Conservation (phyloP, 768 basidiomycete species). For the Cystofilobasidium bisporidii region DNA sequence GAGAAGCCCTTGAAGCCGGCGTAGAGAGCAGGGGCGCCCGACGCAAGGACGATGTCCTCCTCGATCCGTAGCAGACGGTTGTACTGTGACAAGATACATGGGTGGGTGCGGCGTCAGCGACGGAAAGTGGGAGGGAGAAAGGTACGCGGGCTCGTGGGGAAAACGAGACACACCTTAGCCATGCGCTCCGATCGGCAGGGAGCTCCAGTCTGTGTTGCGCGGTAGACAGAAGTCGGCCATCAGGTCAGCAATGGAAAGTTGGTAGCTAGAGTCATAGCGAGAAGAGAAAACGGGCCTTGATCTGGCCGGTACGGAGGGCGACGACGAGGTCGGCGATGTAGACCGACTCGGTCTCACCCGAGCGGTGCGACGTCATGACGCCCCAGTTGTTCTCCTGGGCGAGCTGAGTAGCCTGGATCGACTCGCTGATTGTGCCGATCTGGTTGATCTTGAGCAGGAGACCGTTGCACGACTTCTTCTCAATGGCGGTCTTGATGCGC, state of each 20-base stretch:
- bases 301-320: slow-evolving; percentile 51
- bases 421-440: slow-evolving; percentile 96
- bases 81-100: slow-evolving; percentile 28
- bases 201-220: slow-evolving; percentile 81
- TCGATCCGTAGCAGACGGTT: slow-evolving; percentile 41
- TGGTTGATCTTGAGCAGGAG: slow-evolving; percentile 73
- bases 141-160: background rate
- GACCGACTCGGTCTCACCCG: slow-evolving; percentile 75
- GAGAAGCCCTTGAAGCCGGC: slow-evolving; percentile 74
- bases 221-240: slow-evolving; percentile 46
- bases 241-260: slow-evolving; percentile 43
- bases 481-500: slow-evolving; percentile 95
- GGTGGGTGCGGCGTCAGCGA: background rate
- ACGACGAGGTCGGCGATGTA: slow-evolving; percentile 92
- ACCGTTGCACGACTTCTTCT: slow-evolving; percentile 99
- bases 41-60: slow-evolving; percentile 55
- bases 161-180: slow-evolving; percentile 49
- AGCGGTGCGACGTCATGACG: slow-evolving; percentile 99
- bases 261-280: too few relatives aligned
- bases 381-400: slow-evolving; percentile 94
- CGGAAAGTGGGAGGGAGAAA: background rate
- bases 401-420: slow-evolving; percentile 96
- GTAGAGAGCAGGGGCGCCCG: slow-evolving; percentile 51
- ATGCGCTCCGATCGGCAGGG: slow-evolving; percentile 74
- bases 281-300: background rate